Evolutionary conservation across 2,329 filamentous ascomycete species (phyloP).

Genomic region (Colletotrichum chrysophilum): DNA sequence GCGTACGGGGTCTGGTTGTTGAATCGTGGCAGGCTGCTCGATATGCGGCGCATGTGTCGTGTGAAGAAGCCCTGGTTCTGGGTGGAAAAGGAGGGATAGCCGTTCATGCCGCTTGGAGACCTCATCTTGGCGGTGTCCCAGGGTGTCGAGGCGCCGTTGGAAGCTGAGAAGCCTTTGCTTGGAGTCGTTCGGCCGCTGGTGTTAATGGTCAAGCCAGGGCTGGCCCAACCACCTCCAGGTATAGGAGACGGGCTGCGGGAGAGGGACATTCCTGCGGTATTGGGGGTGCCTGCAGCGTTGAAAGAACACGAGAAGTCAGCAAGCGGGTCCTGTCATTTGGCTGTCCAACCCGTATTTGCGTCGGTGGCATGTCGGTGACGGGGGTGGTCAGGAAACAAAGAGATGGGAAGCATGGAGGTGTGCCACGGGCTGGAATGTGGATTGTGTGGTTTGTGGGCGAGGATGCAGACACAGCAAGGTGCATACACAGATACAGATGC

Average conservation of each 20-base stretch:
- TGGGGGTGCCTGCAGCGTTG: constrained; percentile 55
- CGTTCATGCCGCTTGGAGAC: constrained; percentile 69
- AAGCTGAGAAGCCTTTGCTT: constrained; percentile 51
- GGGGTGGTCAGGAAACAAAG: constrained; percentile 2
- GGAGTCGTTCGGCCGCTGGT: constrained; percentile 74
- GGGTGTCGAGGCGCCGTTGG: constrained; percentile 65
- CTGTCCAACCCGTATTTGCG: constrained; percentile 6
- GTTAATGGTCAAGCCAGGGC: constrained; percentile 76
- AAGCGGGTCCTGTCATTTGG: constrained; percentile 15
- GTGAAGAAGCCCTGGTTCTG: constrained; percentile 88
- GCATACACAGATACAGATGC: neutral
- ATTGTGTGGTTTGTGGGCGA: neutral
- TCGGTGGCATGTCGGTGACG: constrained; percentile 4
- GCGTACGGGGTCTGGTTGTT: constrained; percentile 61
- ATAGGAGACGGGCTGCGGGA: constrained; percentile 88
- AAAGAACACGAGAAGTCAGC: constrained; percentile 23
- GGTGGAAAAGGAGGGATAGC: constrained; percentile 80
- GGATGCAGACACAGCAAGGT: neutral
- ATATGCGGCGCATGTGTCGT: constrained; percentile 81
- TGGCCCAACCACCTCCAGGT: constrained; percentile 87
- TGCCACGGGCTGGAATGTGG: neutral
- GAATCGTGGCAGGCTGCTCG: constrained; percentile 79
- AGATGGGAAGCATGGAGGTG: neutral
- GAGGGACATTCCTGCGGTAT: constrained; percentile 73
- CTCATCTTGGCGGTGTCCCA: constrained; percentile 86